Evolutionary conservation across 2,329 filamentous ascomycete genomes (phyloP), one percentile per base, ranked within the genome.

Genomic region (Diaporthe aspalathi): DNA sequence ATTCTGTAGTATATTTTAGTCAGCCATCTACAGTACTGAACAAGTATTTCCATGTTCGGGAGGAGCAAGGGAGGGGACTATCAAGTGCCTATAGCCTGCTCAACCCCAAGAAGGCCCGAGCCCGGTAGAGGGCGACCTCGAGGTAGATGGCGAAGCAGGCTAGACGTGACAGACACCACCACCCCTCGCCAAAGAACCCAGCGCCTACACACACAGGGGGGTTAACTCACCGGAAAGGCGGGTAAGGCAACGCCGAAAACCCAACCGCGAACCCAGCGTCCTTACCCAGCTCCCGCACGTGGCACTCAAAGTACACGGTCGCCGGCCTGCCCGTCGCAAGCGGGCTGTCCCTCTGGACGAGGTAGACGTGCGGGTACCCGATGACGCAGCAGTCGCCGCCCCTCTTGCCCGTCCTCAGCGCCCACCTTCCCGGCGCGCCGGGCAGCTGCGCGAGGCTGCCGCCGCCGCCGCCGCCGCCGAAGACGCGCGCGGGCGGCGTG

Each of bases 231-330:
- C 93, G 88, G 83, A 94, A 95, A 0, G 87, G 85, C 8, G 93
- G 93, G 77, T 94, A 95, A 9, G 93, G 93, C 60, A 92, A 88
- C 1, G 92, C 93, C 0, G 88, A 83, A 79, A 90, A 94, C 12
- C 93, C 93, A 12, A 95, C 78, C 0, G 90, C 92, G 1, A 95
- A 82, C 24, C 62, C 60, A 1, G 72, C 72, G 24, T 66, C 66
- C 9, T 6, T 16, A 12, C 62, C 67, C 45, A 67, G 17, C 22
- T 50, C 76, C 3, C 83, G 83, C 67, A 84, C 84, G 12, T 94
- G 84, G 17, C 43, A 45, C 77, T 95, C 93, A 79, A 91, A 95
- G 84, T 95, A 95, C 67, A 92, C 86, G 54, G 89, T 90, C 50
- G 84, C 84, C 2, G 76, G 74, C 74, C 75, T 77, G 71, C 74